Conservation (phyloP, 805 yeast genomes). For the Candida insectorum region DNA sequence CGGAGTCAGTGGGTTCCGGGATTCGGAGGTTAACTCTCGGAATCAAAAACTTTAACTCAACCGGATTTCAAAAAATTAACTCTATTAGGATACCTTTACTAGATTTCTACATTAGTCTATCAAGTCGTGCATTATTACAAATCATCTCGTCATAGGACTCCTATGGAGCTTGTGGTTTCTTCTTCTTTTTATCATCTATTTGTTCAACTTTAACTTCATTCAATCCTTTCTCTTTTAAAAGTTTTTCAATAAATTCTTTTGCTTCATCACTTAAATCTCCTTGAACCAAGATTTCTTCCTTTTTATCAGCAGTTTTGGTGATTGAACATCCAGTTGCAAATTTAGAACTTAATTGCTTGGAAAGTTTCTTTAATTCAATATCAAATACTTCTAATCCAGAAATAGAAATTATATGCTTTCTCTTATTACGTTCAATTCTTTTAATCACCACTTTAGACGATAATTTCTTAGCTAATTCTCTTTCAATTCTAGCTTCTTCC, state of each 20-base stretch:
- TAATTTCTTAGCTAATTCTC: constrained; percentile 74
- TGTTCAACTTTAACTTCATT: constrained; percentile 86
- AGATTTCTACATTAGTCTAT: too few species aligned
- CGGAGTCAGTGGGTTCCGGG: too few species aligned
- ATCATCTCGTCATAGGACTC: too few species aligned
- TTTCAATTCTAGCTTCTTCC: constrained; percentile 79
- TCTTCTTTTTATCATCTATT: constrained; percentile 74
- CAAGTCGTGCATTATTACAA: too few species aligned
- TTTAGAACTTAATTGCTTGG: constrained; percentile 88
- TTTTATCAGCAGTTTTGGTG: constrained; percentile 84
- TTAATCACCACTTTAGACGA: constrained; percentile 80
- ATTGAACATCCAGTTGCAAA: constrained; percentile 97
- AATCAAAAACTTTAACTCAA: too few species aligned
- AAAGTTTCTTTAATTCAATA: constrained; percentile 83
- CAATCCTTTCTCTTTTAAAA: constrained; percentile 79
- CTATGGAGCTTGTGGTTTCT: too few species aligned
- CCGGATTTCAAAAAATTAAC: too few species aligned
- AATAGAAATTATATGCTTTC: constrained; percentile 83
- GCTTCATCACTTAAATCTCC: constrained; percentile 95
- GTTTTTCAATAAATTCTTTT: constrained; percentile 64
- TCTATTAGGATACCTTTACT: too few species aligned
- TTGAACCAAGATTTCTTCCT: constrained; percentile 87
- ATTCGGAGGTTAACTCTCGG: too few species aligned
- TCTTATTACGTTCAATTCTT: constrained; percentile 84
- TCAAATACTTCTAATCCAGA: constrained; percentile 86